Evolutionary conservation across 2,329 filamentous ascomycete species (phyloP).

Genomic region (Bisporella sp.): DNA sequence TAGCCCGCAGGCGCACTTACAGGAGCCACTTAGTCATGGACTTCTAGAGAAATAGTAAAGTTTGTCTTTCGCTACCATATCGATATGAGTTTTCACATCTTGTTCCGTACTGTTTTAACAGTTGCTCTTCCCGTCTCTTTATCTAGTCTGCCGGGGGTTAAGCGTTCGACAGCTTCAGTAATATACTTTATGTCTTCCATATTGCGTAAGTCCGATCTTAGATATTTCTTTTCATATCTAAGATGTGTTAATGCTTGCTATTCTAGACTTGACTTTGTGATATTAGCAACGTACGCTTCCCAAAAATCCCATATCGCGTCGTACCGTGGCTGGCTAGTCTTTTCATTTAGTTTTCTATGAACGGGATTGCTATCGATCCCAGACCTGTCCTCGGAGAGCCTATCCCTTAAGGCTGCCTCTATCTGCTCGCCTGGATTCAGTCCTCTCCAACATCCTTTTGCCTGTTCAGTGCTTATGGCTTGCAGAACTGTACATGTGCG

Average conservation of each 20-base stretch:
- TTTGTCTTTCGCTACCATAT: constrained; percentile 7
- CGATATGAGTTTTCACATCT: constrained; percentile 8
- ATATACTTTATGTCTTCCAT: constrained; percentile 15
- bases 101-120: constrained; percentile 9
- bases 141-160: constrained; percentile 11
- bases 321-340: constrained; percentile 9
- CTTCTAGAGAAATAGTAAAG: constrained; percentile 10
- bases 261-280: constrained; percentile 10
- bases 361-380: constrained; percentile 11
- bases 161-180: constrained; percentile 11
- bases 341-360: constrained; percentile 13
- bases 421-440: constrained; percentile 10
- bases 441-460: constrained; percentile 4
- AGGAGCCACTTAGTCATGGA: constrained; percentile 12
- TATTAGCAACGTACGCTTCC: constrained; percentile 9
- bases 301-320: constrained; percentile 9
- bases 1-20: constrained; percentile 8
- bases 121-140: constrained; percentile 6
- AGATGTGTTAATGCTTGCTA: constrained; percentile 13
- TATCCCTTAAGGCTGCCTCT: constrained; percentile 8
- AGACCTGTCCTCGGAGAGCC: constrained; percentile 9
- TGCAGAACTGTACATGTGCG: constrained; percentile 2
- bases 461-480: constrained; percentile 5
- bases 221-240: constrained; percentile 16
- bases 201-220: constrained; percentile 10